A percentile compares a stretch with the other conserved stretches of the same genome.
Evolutionary conservation across 345 rosid species (phyloP).

Genomic region (Isatis tinctoria): DNA sequence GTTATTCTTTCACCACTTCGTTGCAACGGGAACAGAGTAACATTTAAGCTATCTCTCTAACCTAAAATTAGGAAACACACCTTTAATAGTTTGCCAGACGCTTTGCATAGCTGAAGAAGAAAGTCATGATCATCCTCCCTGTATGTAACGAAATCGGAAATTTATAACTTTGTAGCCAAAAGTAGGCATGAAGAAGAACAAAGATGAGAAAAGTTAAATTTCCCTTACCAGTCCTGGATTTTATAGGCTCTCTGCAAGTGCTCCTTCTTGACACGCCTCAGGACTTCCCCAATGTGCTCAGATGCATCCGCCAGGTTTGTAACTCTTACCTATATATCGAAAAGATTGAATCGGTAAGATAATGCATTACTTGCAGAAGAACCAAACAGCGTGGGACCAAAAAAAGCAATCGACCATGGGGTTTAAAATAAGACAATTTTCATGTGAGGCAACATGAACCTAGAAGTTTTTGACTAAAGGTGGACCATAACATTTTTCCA

Average conservation of each 20-base stretch:
- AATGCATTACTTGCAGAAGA: not conserved
- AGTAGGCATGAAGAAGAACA: not conserved
- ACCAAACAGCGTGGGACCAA: not conserved
- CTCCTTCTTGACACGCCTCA: slow-evolving; percentile 84
- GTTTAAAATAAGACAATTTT: not conserved
- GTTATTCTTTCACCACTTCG: not conserved
- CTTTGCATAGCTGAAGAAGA: slow-evolving; percentile 74
- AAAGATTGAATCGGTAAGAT: not conserved
- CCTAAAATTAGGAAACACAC: slow-evolving; percentile 32
- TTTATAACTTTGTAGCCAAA: not conserved
- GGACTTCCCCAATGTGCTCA: slow-evolving; percentile 86
- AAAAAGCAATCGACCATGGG: not conserved
- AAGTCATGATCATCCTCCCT: slow-evolving; percentile 88
- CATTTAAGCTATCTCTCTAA: not conserved
- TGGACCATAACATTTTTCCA: not conserved
- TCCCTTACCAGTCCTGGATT: slow-evolving; percentile 68
- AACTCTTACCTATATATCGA: slow-evolving; percentile 47
- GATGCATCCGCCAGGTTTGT: slow-evolving; percentile 85
- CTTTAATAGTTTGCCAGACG: slow-evolving; percentile 78
- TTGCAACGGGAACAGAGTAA: not conserved
- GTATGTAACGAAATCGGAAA: slow-evolving; percentile 6
- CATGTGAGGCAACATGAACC: not conserved
- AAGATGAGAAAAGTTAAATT: not conserved
- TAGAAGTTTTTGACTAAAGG: not conserved
- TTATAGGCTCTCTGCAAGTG: slow-evolving; percentile 86